Evolutionary conservation across 345 rosid genomes (phyloP).

Genomic region (Xanthoceras sorbifolium): DNA sequence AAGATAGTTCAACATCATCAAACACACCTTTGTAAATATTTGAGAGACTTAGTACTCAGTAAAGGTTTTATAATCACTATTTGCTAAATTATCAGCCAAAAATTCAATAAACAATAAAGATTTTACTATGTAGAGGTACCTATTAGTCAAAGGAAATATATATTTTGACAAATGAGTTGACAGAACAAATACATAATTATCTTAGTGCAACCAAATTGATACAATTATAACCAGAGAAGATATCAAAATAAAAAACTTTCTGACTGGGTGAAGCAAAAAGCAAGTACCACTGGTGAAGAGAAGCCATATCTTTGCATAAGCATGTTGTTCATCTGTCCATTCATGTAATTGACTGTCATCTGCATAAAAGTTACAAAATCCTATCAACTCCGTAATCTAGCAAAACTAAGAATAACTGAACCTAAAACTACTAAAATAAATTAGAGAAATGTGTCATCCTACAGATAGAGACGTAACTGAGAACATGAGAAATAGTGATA

Average conservation of each 20-base stretch:
- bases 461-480: background rate
- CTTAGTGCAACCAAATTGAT: background rate
- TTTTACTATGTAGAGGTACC: background rate
- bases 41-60: background rate
- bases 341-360: conserved; percentile 88
- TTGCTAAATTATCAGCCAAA: background rate
- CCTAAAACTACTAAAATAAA: background rate
- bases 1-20: background rate
- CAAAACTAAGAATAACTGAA: background rate
- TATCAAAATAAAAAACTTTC: background rate
- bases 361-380: conserved; percentile 29
- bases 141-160: background rate
- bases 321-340: conserved; percentile 57
- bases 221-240: background rate
- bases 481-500: background rate
- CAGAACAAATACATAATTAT: background rate
- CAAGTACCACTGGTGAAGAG: conserved; percentile 78
- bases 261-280: conserved; percentile 8
- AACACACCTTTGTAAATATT: background rate
- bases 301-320: conserved; percentile 93
- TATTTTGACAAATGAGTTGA: background rate
- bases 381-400: background rate
- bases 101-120: background rate
- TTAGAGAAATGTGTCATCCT: background rate
- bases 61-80: background rate